Evolutionary conservation across 2,329 filamentous ascomycete genomes (phyloP), one percentile per base, ranked within the genome.

Genomic region (Calonectria leucothoes): DNA sequence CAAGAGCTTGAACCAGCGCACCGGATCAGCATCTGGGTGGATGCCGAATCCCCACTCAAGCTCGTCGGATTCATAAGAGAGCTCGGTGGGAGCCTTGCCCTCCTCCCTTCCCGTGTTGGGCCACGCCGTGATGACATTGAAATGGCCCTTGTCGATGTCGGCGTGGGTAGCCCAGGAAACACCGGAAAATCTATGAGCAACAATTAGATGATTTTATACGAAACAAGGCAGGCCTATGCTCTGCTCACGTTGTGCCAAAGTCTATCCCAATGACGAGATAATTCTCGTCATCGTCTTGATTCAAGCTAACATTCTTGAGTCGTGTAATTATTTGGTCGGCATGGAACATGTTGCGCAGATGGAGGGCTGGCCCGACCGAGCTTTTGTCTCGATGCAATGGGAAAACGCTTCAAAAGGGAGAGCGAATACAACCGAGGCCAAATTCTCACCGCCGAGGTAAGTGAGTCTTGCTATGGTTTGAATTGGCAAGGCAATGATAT

Each of bases 1-100:
- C 14, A 70, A 17, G 20, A 70, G 71, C 33, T 73, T 73, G 14
- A 70, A 70, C 59, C 66, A 73, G 1, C n/a, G 39, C n/a, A 73
- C 48, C 14, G 66, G 71, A 2, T 52, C 68, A 2, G 63, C 51
- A 17, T 73, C 59, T 11, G 20, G 49, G 2, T 27, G 23, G 12
- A 73, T n/a, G 17, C 69, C 66, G 23, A 55, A 73, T 5, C 51
- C 71, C 59, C 71, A 70, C 7, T n/a, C 3, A n/a, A 66, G 39
- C 8, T 66, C 15, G 61, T 23, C 51, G 7, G 69, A 11, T n/a
- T 70, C 59, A n/a, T 73, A 73, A 49, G 15, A 73, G 5, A 70
- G 27, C 48, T 73, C 66, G 10, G 51, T 70, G 4, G 59, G 71
- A 4, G 42, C 29, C 37, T 72, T 73, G 33, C 71, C 66, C 3